Base-by-base conservation (phyloP, 78 protist genomes). In the Cavenderia fasciculata region DNA sequence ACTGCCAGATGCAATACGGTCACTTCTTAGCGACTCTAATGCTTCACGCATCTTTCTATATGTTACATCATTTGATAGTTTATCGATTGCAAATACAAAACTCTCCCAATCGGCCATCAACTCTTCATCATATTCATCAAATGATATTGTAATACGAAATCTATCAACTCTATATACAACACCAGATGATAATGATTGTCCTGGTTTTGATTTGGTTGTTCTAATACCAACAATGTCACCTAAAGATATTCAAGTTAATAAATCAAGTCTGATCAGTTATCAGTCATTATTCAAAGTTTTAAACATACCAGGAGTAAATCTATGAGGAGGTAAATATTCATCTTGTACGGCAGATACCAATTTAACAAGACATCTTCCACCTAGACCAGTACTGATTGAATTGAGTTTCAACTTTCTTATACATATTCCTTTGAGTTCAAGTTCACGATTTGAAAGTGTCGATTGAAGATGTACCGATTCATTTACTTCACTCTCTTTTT, bases 11-110 rank as follows among this genome's bases (percentile, higher is more conserved):
- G n/a, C n/a, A n/a, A n/a, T n/a, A n/a, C 14, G 29, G 14, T 7
- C 33, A 7, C 31, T 46, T 49, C 56, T 66, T 38, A 86, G 59
- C 1, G 31, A 23, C 0, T 94, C 82, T 1, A 94, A 27, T 38
- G 94, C 52, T 1, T 76, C 85, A 23, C 51, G 41, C 27, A 91
- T 82, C 18, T 93, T 74, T 23, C 74, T 43, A 86, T 91, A 94
- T 21, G 97, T 95, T 29, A 85, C 85, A 38, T 93, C 95, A 76
- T 93, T 93, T 33, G 92, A 66, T 1, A 87, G 27, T 47, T 88
- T 86, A 65, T 86, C 92, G 25, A 86, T 7, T 18, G 85, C 66
- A 72, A 43, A 88, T 5, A 65, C 47, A 16, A 31, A 27, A 7
- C 14, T 8, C 4, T 75, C 54, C 11, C 21, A 43, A 19, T 65